phyloP scores from a whole-genome alignment of 176 grass and related monocot species.

The Hyparrhenia diplandra region DNA sequence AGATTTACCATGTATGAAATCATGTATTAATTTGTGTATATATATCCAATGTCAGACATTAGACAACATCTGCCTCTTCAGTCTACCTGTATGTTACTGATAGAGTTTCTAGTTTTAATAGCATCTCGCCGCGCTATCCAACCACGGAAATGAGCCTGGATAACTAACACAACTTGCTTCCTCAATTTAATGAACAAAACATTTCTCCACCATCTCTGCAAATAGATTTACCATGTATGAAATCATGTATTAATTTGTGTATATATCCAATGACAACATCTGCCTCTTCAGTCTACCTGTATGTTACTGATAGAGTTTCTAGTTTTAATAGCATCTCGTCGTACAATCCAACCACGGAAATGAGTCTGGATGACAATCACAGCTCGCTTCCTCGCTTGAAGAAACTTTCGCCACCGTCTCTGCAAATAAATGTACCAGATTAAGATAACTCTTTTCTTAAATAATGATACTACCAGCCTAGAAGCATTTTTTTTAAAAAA shows the following conservation, averaged over 20 bases:
- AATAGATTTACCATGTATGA: no score
- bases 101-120: no score
- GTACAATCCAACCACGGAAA: conserved; percentile 44
- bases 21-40: neutral
- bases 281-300: no score
- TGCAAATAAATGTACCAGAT: conserved; percentile 37
- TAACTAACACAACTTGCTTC: no score
- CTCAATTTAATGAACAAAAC: no score
- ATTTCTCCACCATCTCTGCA: no score
- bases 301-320: conserved; percentile 34
- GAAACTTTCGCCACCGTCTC: conserved; percentile 64
- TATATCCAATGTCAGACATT: neutral
- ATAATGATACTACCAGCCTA: neutral
- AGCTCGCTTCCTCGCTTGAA: conserved; percentile 40
- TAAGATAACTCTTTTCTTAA: neutral
- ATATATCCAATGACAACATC: no score
- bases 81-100: conserved; percentile 52
- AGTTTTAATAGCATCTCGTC: conserved; percentile 18
- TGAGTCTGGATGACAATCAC: conserved; percentile 44
- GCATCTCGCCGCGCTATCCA: no score
- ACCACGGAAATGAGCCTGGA: no score
- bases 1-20: neutral
- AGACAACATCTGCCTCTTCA: neutral
- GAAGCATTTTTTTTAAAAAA: neutral
- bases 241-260: no score